Conservation (phyloP, 768 basidiomycete species). For the Agaricus subrufescens region DNA sequence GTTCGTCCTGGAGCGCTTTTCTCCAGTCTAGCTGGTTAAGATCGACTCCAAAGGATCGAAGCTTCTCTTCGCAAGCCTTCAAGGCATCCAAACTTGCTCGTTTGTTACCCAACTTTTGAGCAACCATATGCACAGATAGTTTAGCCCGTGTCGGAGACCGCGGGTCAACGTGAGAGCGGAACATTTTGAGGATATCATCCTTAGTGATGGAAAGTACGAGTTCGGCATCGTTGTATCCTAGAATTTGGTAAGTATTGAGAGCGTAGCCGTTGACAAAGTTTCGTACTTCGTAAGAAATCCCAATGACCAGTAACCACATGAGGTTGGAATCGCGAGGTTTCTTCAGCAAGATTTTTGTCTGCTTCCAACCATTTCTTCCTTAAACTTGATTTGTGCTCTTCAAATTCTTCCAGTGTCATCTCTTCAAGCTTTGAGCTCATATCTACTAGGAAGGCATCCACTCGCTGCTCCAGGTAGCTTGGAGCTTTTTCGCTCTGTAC, state of each 20-base stretch:
- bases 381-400: slow-evolving; percentile 71
- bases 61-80: slow-evolving; percentile 50
- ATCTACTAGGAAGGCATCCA: slow-evolving; percentile 80
- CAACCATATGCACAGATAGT: slow-evolving; percentile 76
- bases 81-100: slow-evolving; percentile 63
- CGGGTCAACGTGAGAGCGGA: slow-evolving; percentile 65
- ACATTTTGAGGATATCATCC: slow-evolving; percentile 68
- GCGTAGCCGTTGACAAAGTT: slow-evolving; percentile 12
- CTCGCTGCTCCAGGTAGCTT: slow-evolving; percentile 76
- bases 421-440: slow-evolving; percentile 65
- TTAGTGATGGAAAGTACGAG: slow-evolving; percentile 63
- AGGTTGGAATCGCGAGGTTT: slow-evolving; percentile 60
- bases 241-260: slow-evolving; percentile 9
- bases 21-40: slow-evolving; percentile 45
- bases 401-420: slow-evolving; percentile 71
- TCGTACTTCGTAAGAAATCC: slow-evolving; percentile 82
- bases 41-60: slow-evolving; percentile 26
- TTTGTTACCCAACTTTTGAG: slow-evolving; percentile 56
- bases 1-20: slow-evolving; percentile 46
- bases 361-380: slow-evolving; percentile 81
- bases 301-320: slow-evolving; percentile 77
- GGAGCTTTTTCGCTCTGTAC: slow-evolving; percentile 87
- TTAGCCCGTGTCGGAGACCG: slow-evolving; percentile 70
- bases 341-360: slow-evolving; percentile 85
- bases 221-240: slow-evolving; percentile 73